These are phyloP conservation scores for Rubroboletus pulcherrimus DNA, from an alignment of 768 basidiomycete genomes.

Conservation along the genomic window DNA sequence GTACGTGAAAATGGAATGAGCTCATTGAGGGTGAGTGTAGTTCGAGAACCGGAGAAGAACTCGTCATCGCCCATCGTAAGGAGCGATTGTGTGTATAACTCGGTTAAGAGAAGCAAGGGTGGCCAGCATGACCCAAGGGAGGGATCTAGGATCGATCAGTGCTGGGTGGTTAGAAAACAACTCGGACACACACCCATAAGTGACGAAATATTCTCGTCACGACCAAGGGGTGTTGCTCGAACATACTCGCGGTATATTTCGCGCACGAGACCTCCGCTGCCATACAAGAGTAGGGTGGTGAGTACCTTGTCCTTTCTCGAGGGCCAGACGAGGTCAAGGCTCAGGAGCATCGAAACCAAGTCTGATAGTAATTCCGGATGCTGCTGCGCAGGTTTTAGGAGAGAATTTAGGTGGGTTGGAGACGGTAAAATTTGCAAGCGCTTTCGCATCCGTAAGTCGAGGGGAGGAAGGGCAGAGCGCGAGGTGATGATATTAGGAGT, in stretches of 20 bases:
- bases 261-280: slow-evolving; percentile 61
- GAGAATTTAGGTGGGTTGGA: slow-evolving; percentile 47
- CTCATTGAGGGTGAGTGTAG: slow-evolving; percentile 82
- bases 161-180: background rate
- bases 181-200: slow-evolving; percentile 36
- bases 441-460: slow-evolving; percentile 59
- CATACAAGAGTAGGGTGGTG: slow-evolving; percentile 46
- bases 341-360: slow-evolving; percentile 56
- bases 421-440: slow-evolving; percentile 59
- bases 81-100: slow-evolving; percentile 80
- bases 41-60: slow-evolving; percentile 73
- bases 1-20: slow-evolving; percentile 70
- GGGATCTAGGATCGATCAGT: slow-evolving; percentile 36
- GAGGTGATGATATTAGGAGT: slow-evolving; percentile 34
- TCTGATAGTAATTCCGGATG: slow-evolving; percentile 39
- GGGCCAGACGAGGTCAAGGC: slow-evolving; percentile 60
- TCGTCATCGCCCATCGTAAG: slow-evolving; percentile 96
- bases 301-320: slow-evolving; percentile 55
- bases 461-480: slow-evolving; percentile 32
- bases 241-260: slow-evolving; percentile 73
- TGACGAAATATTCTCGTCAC: slow-evolving; percentile 41
- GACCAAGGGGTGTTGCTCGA: slow-evolving; percentile 57
- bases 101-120: slow-evolving; percentile 70
- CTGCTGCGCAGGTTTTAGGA: slow-evolving; percentile 46
- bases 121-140: slow-evolving; percentile 52